Conservation (phyloP, 2,329 filamentous ascomycete species). For the Paecilomyces dactylethromorphus region DNA sequence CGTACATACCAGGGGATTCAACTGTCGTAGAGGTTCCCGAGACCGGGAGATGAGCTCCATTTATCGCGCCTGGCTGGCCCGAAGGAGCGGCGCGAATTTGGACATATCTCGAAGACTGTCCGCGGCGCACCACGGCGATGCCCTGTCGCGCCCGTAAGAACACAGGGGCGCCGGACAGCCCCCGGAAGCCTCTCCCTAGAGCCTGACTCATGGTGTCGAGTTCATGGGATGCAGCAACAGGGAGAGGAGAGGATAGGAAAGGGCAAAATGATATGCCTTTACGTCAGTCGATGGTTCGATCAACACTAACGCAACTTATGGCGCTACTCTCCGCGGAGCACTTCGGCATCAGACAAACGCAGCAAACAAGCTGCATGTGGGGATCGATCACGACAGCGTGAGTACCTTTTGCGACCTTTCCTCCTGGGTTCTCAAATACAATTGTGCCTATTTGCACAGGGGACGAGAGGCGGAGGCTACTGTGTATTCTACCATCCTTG, state of each 20-base stretch:
- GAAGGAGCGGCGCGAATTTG: conserved; percentile 40
- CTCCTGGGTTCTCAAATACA: background rate
- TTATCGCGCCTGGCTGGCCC: conserved; percentile 28
- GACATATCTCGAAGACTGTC: conserved; percentile 28
- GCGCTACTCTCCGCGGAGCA: background rate
- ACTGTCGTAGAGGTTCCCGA: conserved; percentile 31
- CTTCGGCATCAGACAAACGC: conserved; percentile 5
- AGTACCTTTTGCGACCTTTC: background rate
- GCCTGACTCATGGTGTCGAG: conserved; percentile 26
- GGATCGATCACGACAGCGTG: conserved; percentile 1
- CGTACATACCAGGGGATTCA: conserved; percentile 33
- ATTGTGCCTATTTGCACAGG: background rate
- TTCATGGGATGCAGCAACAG: conserved; percentile 1
- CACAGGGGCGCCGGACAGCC: conserved; percentile 26
- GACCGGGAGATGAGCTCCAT: conserved; percentile 30
- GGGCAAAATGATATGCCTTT: conserved; percentile 4
- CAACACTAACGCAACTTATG: background rate
- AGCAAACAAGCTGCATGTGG: conserved; percentile 6
- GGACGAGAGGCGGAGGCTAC: background rate
- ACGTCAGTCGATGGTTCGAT: conserved; percentile 5
- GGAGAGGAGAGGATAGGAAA: background rate
- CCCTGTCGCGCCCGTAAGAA: conserved; percentile 16
- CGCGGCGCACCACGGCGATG: conserved; percentile 11
- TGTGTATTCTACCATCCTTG: background rate
- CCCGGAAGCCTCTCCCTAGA: conserved; percentile 27